Base-by-base conservation (phyloP, 2,329 filamentous ascomycete genomes). In the Penicillium sp. region DNA sequence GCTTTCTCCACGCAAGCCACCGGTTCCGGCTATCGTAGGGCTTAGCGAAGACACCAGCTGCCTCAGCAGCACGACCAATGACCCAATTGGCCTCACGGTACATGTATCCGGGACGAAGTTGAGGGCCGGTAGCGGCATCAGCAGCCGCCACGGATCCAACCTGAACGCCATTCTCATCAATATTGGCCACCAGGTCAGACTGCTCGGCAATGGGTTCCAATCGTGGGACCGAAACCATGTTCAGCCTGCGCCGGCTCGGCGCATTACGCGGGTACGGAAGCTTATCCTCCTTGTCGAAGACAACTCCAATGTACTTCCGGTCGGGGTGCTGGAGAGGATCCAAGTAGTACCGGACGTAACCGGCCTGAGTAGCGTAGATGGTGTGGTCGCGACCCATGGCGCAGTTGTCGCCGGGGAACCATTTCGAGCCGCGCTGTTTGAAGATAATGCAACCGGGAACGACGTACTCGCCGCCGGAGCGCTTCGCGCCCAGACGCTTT, bases 401-500 rank as follows among this genome's bases (percentile, higher is more conserved):
- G 76, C 90, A 91, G 78, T 99, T 98, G 74, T 98, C 95, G 69
- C 95, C 95, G 1, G 95, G 89, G 74, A 89, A 93, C 95, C 95
- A 99, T 69, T 88, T 85, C 4, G 95, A 96, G 68, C 95, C 95
- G 69, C 93, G 89, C 78, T 99, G 95, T 74, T 91, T 92, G 85
- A 95, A 99, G 78, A 99, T 90, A 77, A 99, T 99, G 81, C 96
- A 98, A 54, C 95, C 95, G 4, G 93, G 90, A 57, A 96, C 89
- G 35, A 99, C 95, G 75, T 89, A 96, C 80, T 97, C 90, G 73
- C 93, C 93, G 75, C 90, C 91, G 19, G 89, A 88, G 77, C 93
- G 91, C 83, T 99, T 99, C 5, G 93, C 93, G 65, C 95, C 95
- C 65, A 99, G 80, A 74, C 96, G 91, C 80, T 96, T 96, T 67